Base-by-base conservation (phyloP, 805 yeast genomes). In the Sugiyamaella boreocaroliniensis region DNA sequence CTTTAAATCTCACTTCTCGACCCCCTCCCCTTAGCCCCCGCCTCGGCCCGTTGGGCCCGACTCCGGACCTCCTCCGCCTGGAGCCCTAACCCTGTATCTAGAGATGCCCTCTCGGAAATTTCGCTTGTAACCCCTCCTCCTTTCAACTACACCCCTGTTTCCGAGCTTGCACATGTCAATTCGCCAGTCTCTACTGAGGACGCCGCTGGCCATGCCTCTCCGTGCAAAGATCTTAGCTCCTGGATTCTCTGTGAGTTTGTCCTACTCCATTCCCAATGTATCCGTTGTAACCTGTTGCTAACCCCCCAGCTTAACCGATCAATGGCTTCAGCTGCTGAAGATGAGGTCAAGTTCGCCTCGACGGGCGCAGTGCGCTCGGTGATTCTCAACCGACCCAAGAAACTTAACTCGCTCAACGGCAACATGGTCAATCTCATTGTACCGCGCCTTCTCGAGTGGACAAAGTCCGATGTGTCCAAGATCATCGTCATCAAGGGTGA, bases 401-500 rank as follows among this genome's bases (percentile, higher is more conserved):
- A 92, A 67, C 78, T 93, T 64, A 93, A 92, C 71, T 92, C 98
- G 4, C 74, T 92, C 60, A 85, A 81, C 67, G 73, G 79, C 22
- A 78, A 80, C 52, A 90, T 92, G 96, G 81, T 88, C 55, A 66
- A 75, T 34, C 76, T 80, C 60, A 82, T 92, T 55, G 72, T 78
- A 40, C 89, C 93, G 19, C 79, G 96, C 40, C 71, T 89, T 55
- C 66, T 76, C 45, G 97, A 90, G 67, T 89, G 83, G 70, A 74
- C 87, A 49, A 85, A 86, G 64, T 80, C 89, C 16, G 76, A 76
- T 45, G 71, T 79, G 16, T 81, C 84, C 53, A 80, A 83, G 57
- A 64, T 87, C 52, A 71, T 92, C 40, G 74, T 93, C 44, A 72
- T 92, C 56, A 82, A 81, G 52, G 84, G 92, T 32, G 70, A 68